Evolutionary conservation across 2,329 filamentous ascomycete genomes (phyloP), one percentile per base, ranked within the genome.

Genomic region (Aureobasidium subglaciale): DNA sequence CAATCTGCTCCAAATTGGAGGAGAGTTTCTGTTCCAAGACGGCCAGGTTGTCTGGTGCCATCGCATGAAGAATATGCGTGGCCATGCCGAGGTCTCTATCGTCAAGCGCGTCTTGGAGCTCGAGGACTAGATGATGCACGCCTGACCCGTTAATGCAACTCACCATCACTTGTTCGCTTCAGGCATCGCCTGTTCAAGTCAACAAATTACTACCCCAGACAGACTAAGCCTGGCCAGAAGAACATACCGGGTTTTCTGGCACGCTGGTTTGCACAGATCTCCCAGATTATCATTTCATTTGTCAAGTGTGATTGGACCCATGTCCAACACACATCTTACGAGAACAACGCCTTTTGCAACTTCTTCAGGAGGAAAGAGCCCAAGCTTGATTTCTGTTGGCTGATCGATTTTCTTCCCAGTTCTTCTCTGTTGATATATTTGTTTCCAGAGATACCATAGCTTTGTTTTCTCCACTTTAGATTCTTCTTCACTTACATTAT

Each of bases 11-110:
- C 71, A 73, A 61, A 66, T 73, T 27, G 71, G 71, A 4, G 71
- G 71, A 5, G 71, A 73, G 50, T 72, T 73, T 41, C 42, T 73
- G 59, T 71, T 73, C 54, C 66, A 71, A 30, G 67, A 71, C n/a
- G 70, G 68, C 1, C 61, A 68, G 59, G 68, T 70, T 7, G 61
- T 70, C 4, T 73, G 71, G 71, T 72, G 71, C 56, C 69, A 73
- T 63, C 67, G 71, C 11, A 73, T 73, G 71, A 63, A 62, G 57
- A 68, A 70, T 42, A 68, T 65, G 45, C 61, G 71, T 24, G 64
- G 66, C 32, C 71, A 73, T 58, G 64, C 67, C 6, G 70, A 72
- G 56, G 63, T 72, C 24, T 52, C 54, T 30, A 62, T 66, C 20
- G 56, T 73, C 38, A 61, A 68, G 58, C 63, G 61, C 60, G 38